Evolutionary conservation across 805 yeast genomes (phyloP), one percentile per base, ranked within the genome.

Genomic region (Candida incommunis): DNA sequence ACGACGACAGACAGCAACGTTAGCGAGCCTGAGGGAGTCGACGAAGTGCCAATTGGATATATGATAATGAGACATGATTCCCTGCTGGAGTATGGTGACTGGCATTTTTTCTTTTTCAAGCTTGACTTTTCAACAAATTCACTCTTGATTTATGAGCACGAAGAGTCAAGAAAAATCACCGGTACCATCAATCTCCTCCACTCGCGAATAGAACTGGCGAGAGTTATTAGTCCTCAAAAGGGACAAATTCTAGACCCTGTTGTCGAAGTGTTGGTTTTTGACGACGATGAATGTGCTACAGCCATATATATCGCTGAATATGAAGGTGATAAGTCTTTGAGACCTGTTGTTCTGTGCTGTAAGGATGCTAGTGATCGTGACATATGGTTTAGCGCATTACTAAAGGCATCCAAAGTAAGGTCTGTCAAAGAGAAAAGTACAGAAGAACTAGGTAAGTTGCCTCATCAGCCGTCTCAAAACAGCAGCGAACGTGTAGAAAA

Each of bases 391-490:
- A 18, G 18, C 20, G 37, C 20, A 13, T 25, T 25, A 7, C 27
- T 9, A 13, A 7, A 13, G 27, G 27, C 11, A 25, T 25, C 11
- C 13, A 31, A 16, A n/a, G n/a, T n/a, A n/a, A 11, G 41, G 3
- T n/a, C 3, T 16, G 4, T 7, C 21, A 40, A 40, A 9, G 3
- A 23, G 26, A 27, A 13, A 15, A 5, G 22, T 7, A 23, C 22
- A 23, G 40, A 22, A 5, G 4, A 18, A 3, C 22, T 24, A 7
- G 18, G n/a, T n/a, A n/a, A n/a, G n/a, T n/a, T n/a, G n/a, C n/a
- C n/a, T n/a, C n/a, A 11, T 29, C 29, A n/a, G 42, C 24, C 3
- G 43, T 43, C 40, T 20, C 23, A n/a, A n/a, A n/a, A n/a, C n/a
- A n/a, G n/a, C n/a, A n/a, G n/a, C n/a, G n/a, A n/a, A n/a, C n/a